Percentiles rank a stretch among this genome's conserved stretches.
Evolutionary conservation across 2,329 filamentous ascomycete species (phyloP).

Genomic region (Talaromyces sp.): DNA sequence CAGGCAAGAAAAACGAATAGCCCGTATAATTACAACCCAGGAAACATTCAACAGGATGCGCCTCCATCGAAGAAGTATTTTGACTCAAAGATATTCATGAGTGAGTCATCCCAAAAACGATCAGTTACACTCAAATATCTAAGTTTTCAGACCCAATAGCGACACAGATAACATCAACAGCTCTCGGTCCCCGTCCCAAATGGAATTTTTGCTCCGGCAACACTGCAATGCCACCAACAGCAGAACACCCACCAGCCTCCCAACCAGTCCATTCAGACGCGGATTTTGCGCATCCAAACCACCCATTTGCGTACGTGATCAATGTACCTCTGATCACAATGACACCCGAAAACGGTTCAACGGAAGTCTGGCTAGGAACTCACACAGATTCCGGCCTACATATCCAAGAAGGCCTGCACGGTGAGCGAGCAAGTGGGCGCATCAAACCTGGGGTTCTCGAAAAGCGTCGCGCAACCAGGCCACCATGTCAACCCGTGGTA

Average conservation of each 20-base stretch:
- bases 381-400: constrained; percentile 56
- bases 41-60: constrained; percentile 59
- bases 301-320: constrained; percentile 56
- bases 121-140: constrained; percentile 47
- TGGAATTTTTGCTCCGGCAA: constrained; percentile 61
- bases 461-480: constrained; percentile 35
- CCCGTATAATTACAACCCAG: constrained; percentile 18
- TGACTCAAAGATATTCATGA: constrained; percentile 38
- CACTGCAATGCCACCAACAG: constrained; percentile 52
- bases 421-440: constrained; percentile 43
- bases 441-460: constrained; percentile 28
- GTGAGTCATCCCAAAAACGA: constrained; percentile 34
- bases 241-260: constrained; percentile 26
- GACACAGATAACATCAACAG: constrained; percentile 39
- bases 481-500: constrained; percentile 52
- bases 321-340: constrained; percentile 54
- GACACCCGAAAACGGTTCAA: constrained; percentile 52
- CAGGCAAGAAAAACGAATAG: constrained; percentile 42
- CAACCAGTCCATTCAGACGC: constrained; percentile 61
- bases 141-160: constrained; percentile 25
- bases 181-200: constrained; percentile 55
- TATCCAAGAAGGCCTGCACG: constrained; percentile 54
- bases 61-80: constrained; percentile 46
- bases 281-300: constrained; percentile 54
- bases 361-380: constrained; percentile 59